Evolutionary conservation across 495 filamentous ascomycete species (phyloP), one percentile per base, ranked within the genome.

Genomic region (Aspergillus kassunensis): DNA sequence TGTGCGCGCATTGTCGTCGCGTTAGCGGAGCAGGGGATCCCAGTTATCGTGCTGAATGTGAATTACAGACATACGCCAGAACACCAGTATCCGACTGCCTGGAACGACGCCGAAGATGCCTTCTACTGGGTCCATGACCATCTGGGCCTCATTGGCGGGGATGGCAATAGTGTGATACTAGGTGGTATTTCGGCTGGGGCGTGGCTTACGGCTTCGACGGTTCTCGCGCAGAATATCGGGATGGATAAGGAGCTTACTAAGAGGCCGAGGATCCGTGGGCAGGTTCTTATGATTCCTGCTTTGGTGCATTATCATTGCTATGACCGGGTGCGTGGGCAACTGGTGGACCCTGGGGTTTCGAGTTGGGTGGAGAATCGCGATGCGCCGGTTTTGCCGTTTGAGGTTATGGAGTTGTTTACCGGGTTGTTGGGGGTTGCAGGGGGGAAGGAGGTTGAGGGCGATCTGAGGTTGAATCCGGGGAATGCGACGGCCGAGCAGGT

Each of bases 31-130:
- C 27, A 57, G 5, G 48, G 13, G 3, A 45, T 20, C 40, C 69
- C 67, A 20, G 39, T 69, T 13, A 54, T 66, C 12, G 71, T 79
- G 5, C 39, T 80, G 25, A 75, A 77, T 24, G 53, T 77, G 5
- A 70, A 71, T 49, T 78, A 78, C 58, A 68, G 77, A 6, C 74
- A 77, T 53, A 73, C 73, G 1, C 73, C 76, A 0, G 73, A 77
- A 44, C 48, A 68, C 18, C 44, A 19, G 9, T 72, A 68, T 42
- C 68, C 77, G n/a, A 72, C 65, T 2, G 60, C 74, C 0, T 74
- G 69, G 67, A 49, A 76, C 45, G 77, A 80, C 36, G 63, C 66
- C 6, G 68, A 74, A 49, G 75, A 78, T 51, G 68, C 68, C 29
- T 76, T 77, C 36, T 58, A 69, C 30, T 80, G 75, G 77, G 35